Base-by-base conservation (phyloP, 805 yeast species). In the Kockiozyma suomiensis region DNA sequence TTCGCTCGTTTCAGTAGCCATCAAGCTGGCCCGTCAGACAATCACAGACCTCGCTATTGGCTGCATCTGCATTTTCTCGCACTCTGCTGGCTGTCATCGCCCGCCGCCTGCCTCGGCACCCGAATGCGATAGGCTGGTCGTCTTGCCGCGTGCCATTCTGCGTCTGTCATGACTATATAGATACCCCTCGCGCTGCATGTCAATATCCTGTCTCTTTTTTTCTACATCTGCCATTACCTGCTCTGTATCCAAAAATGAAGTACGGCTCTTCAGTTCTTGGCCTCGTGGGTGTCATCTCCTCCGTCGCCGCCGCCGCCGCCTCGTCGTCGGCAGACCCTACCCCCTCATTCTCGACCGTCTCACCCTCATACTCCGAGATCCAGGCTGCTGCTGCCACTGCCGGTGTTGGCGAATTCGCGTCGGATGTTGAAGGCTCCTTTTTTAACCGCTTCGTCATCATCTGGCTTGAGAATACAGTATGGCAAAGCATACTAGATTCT, bases 381-480 rank as follows among this genome's bases (percentile, higher is more conserved):
- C 71, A 38, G 32, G 61, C 61, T 13, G 65, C 65, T 10, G 59
- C 58, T 42, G 66, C 66, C 21, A 62, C 74, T 38, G 71, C 71
- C 25, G 76, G 77, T n/a, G 69, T 72, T 15, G 71, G 71, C 48
- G 64, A 62, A 55, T 59, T 65, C 50, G 73, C 77, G 30, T 70
- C 78, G 15, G 65, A 71, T 57, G 80, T 79, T 35, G 57, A 65
- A 19, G 82, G 82, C 62, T 63, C 69, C 15, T 74, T 70, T 25
- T 77, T 77, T 66, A 74, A 78, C 68, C 74, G 80, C 56, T 70
- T 78, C 55, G 70, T 72, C 54, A 73, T 74, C 66, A 78, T 81
- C 65, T 81, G 81, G 78, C 75, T 81, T 63, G 84, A 81, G 72
- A 79, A 79, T 72, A 81, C 83, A 55, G 72, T 58, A 43, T n/a